phyloP scores from a whole-genome alignment of 331 rosid genomes.

The Saraca asoca region DNA sequence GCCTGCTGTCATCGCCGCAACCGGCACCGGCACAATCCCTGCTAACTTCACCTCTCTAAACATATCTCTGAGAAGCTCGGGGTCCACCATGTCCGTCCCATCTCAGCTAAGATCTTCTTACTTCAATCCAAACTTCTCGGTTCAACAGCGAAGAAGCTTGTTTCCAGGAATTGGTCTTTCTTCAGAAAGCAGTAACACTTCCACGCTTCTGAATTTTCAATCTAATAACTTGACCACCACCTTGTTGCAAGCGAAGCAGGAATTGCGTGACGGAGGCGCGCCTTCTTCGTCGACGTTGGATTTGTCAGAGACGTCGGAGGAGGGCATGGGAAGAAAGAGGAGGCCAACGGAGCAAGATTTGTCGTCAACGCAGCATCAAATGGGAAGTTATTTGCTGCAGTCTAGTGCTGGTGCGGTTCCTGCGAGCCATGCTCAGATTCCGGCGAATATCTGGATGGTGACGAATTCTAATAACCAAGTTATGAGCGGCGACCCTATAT shows the following conservation, averaged over 20 bases:
- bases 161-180: constrained; percentile 71
- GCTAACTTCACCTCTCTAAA: constrained; percentile 96
- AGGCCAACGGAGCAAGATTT: constrained; percentile 54
- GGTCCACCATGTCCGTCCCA: constrained; percentile 89
- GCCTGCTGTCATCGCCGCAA: constrained; percentile 94
- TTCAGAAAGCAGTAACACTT: constrained; percentile 31
- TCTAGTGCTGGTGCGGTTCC: constrained; percentile 68
- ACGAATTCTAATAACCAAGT: constrained; percentile 71
- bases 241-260: constrained; percentile 78
- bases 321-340: constrained; percentile 58
- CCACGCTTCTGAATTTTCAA: constrained; percentile 76
- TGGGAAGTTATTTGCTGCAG: constrained; percentile 79
- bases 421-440: constrained; percentile 70
- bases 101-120: constrained; percentile 87
- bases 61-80: constrained; percentile 88
- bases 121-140: constrained; percentile 81
- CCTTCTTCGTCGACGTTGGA: constrained; percentile 52
- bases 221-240: constrained; percentile 43
- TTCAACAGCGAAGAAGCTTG: constrained; percentile 56
- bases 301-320: constrained; percentile 56
- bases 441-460: constrained; percentile 91
- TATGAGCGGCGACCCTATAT: constrained; percentile 80
- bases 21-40: constrained; percentile 94
- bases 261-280: constrained; percentile 45
- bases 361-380: constrained; percentile 58